phyloP scores from a whole-genome alignment of 257 asterid species.

The Solanum pennellii region DNA sequence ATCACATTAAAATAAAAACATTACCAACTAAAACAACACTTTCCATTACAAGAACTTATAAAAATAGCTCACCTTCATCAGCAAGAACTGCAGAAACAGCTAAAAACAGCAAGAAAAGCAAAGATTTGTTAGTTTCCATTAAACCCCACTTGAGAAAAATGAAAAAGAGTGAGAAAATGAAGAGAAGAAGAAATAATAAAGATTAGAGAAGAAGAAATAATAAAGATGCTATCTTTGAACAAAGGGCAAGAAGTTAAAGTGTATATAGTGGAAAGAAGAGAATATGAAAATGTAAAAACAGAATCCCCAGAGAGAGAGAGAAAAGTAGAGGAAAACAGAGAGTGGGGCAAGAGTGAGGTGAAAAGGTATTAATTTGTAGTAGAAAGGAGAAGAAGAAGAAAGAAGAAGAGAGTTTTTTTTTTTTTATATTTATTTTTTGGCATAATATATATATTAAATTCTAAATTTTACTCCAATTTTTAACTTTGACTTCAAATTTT shows the following conservation, averaged over 20 bases:
- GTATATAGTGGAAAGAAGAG: not conserved
- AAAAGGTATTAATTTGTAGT: conserved; percentile 15
- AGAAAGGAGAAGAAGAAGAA: conserved; percentile 3
- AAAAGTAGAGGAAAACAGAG: not conserved
- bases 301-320: not conserved
- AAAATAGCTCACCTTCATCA: conserved; percentile 53
- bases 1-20: not conserved
- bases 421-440: not conserved
- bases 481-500: no score
- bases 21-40: not conserved
- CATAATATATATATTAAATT: no score
- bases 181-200: not conserved
- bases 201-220: not conserved
- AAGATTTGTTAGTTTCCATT: conserved; percentile 15
- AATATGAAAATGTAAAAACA: not conserved
- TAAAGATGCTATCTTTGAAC: not conserved
- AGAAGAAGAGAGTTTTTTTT: not conserved
- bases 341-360: conserved; percentile 4
- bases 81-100: conserved; percentile 51
- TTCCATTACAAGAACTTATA: not conserved
- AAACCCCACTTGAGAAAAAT: not conserved
- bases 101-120: conserved; percentile 31
- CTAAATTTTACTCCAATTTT: no score
- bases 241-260: not conserved
- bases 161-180: not conserved